These are phyloP conservation scores for Aspergillus sparsus DNA, from an alignment of 495 filamentous ascomycete genomes.

Conservation along the genomic window DNA sequence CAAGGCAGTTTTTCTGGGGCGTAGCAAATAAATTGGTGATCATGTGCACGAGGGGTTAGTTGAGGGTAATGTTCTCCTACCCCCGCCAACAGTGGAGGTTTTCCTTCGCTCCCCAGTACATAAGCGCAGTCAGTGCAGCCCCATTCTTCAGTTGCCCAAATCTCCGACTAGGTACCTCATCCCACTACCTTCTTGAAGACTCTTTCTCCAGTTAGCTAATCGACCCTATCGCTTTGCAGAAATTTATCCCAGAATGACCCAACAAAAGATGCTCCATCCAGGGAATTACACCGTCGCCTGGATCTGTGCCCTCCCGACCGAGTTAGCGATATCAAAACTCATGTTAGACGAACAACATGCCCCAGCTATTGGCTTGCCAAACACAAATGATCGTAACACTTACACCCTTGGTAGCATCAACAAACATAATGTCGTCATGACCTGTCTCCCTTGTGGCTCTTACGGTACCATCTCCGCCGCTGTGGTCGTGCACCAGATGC, in stretches of 20 bases:
- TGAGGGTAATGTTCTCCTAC: too few species aligned
- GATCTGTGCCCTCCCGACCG: slow-evolving; percentile 25
- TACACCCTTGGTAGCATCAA: slow-evolving; percentile 40
- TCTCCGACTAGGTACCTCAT: too few species aligned
- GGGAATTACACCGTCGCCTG: slow-evolving; percentile 24
- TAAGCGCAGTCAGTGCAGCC: too few species aligned
- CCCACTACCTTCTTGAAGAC: too few species aligned
- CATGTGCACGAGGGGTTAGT: too few species aligned
- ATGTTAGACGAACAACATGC: slow-evolving; percentile 27
- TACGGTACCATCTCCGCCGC: slow-evolving; percentile 43
- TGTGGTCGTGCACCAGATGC: slow-evolving; percentile 42
- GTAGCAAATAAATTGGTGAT: too few species aligned
- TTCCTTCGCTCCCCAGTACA: too few species aligned
- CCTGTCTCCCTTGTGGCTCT: slow-evolving; percentile 34
- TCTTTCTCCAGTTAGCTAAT: too few species aligned
- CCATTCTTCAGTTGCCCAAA: too few species aligned
- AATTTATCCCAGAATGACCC: not conserved
- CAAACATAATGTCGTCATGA: slow-evolving; percentile 46
- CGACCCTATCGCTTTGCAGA: too few species aligned
- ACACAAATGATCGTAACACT: slow-evolving; percentile 14
- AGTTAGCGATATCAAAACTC: slow-evolving; percentile 22
- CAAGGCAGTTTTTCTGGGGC: not conserved
- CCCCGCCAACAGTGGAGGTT: too few species aligned
- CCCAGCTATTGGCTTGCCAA: slow-evolving; percentile 13
- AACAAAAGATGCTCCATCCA: not conserved